Evolutionary conservation across 345 rosid genomes (phyloP).

Genomic region (Firmiana major): DNA sequence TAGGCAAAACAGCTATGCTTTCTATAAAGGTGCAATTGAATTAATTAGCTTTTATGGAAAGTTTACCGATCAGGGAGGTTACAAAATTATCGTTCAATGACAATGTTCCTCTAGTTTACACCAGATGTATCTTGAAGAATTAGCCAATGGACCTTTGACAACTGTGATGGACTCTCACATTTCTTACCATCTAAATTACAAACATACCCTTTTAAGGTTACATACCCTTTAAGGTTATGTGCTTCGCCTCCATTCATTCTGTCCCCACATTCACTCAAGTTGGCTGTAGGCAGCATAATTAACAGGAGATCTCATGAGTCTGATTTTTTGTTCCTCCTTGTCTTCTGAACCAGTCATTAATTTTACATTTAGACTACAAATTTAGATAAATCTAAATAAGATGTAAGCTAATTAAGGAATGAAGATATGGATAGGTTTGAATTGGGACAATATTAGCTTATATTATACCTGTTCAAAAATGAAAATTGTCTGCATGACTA

Average conservation of each 20-base stretch:
- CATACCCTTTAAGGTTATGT: neutral
- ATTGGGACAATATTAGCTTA: neutral
- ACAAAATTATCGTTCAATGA: neutral
- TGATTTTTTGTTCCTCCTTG: neutral
- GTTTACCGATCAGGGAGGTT: neutral
- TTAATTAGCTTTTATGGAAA: neutral
- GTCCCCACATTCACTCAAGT: neutral
- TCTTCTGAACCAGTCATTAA: neutral
- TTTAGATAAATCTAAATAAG: neutral
- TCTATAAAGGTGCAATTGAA: neutral
- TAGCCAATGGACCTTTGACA: neutral
- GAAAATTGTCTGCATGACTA: neutral
- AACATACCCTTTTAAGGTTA: neutral
- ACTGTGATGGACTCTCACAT: neutral
- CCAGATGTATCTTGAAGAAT: neutral
- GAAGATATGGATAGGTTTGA: neutral
- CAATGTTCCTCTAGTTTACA: neutral
- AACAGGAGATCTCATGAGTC: neutral
- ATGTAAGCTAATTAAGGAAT: neutral
- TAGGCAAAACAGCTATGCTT: neutral
- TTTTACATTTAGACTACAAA: neutral
- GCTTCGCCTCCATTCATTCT: conserved; percentile 8
- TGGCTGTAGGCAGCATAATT: neutral
- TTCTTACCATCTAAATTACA: neutral
- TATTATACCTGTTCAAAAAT: neutral